A percentile compares a stretch with the other conserved stretches of the same genome.
Conservation (phyloP, 208 protist genomes). For the Trypanosoma mega region DNA sequence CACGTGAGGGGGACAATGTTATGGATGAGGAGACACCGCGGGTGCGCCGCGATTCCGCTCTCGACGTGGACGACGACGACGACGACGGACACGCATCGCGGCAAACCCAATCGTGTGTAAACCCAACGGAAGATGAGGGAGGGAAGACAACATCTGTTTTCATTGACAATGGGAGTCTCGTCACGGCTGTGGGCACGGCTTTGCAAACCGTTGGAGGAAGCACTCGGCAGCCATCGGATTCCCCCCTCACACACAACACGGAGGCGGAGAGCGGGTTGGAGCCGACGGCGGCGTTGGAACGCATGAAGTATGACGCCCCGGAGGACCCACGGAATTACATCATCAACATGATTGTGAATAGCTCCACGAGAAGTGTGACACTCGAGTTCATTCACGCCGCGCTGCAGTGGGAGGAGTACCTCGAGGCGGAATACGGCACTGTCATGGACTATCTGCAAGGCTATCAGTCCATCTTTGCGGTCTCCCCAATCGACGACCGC, state of each 20-base stretch:
- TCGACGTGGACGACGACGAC: no score
- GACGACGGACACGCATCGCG: no score
- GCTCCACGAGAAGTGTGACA: conserved; percentile 39
- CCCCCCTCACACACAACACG: not conserved
- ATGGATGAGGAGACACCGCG: no score
- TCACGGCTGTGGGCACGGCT: conserved; percentile 5
- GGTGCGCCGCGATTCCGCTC: no score
- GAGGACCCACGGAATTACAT: conserved; percentile 57
- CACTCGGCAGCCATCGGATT: not conserved
- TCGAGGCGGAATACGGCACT: conserved; percentile 44
- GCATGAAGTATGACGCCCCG: conserved; percentile 30
- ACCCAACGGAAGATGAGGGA: no score
- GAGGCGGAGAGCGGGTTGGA: not conserved
- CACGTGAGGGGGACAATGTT: no score
- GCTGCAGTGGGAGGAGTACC: conserved; percentile 47
- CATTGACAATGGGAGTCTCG: not conserved
- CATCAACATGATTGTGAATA: conserved; percentile 58
- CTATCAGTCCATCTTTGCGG: conserved; percentile 78
- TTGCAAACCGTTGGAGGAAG: no score
- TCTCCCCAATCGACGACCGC: conserved; percentile 64
- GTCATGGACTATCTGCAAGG: conserved; percentile 66
- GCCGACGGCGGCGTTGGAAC: conserved; percentile 2
- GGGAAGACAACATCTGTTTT: no score
- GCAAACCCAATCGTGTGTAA: no score
- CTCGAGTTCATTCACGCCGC: conserved; percentile 40